Base-by-base conservation (phyloP, 805 yeast genomes). In the Komagataella ulmi region DNA sequence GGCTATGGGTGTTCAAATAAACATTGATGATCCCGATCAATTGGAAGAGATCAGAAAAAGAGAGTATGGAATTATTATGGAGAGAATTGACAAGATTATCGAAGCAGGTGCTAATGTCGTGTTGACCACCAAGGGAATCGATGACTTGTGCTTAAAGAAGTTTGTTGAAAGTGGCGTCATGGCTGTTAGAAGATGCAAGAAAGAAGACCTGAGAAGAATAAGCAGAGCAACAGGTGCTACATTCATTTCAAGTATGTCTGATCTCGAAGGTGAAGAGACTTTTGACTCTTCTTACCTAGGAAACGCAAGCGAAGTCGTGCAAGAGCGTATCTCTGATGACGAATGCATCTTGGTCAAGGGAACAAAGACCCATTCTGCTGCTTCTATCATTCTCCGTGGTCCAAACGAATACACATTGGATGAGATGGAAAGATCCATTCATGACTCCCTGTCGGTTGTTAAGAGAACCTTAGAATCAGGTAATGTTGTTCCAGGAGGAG, bases 151-250 rank as follows among this genome's bases (percentile, higher is more conserved):
- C 64, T 73, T 89, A 62, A 89, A 89, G 70, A 88, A 85, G 65
- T 89, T 89, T 67, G 90, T 89, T 50, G 97, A 89, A 68, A 83
- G 87, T 47, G 88, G 88, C 44, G 89, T 88, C 48, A 87, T 89
- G 88, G 97, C 93, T 19, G 97, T 93, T 49, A 85, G 99, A 73
- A 81, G 99, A 60, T 89, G 97, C 75, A 88, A 88, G 69, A 89
- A 88, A 65, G 99, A 93, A 69, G 99, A 93, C 68, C 76, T 93
- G 61, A 81, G 96, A 65, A 83, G 99, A 73, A 91, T 93, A 59
- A 98, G 99, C 6, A 79, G 96, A 63, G 98, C 99, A 47, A 89
- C 98, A 1, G 99, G 99, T 54, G 99, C 97, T 45, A 87, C 96
- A 3, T 72, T 93, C 61, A 75, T 95, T 50, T 74, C 86, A 51